A percentile compares a stretch with the other conserved stretches of the same genome.
Evolutionary conservation across 1,139 yeast genomes (phyloP).

Genomic region (Yamadazyma sp.): DNA sequence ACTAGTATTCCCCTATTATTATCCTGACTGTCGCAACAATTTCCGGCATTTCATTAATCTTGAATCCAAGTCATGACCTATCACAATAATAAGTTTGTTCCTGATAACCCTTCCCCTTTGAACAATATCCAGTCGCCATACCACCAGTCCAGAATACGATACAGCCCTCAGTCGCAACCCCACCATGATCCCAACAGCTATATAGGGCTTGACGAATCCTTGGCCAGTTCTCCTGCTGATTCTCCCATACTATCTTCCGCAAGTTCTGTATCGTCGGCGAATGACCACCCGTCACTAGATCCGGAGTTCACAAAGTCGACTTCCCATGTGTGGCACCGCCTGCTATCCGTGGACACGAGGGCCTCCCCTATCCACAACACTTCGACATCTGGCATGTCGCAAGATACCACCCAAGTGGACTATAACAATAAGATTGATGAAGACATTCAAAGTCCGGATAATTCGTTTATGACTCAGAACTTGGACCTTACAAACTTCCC

Average conservation of each 20-base stretch:
- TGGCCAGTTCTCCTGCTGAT: conserved; percentile 1
- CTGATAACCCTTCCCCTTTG: conserved; percentile 25
- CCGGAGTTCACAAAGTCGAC: neutral
- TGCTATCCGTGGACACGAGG: no score
- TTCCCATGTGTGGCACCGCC: no score
- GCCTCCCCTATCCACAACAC: neutral
- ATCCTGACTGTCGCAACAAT: no score
- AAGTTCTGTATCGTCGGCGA: neutral
- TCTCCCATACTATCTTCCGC: neutral
- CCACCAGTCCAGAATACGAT: conserved; percentile 3
- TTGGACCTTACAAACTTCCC: conserved; percentile 52
- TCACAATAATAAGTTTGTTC: conserved; percentile 17
- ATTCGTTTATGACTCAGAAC: conserved; percentile 39
- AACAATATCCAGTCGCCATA: conserved; percentile 6
- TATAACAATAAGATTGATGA: conserved; percentile 13
- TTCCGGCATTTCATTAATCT: neutral
- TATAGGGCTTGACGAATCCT: neutral
- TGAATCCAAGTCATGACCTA: conserved; percentile 4
- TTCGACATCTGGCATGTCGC: neutral
- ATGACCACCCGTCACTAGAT: neutral
- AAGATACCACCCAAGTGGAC: conserved; percentile 1
- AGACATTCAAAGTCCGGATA: conserved; percentile 22
- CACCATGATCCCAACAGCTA: neutral
- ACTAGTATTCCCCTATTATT: no score
- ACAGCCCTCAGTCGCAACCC: neutral